A percentile compares a stretch with the other conserved stretches of the same genome.
Conservation (phyloP, 2,329 filamentous ascomycete species). For the Tolypocladium nubicola region DNA sequence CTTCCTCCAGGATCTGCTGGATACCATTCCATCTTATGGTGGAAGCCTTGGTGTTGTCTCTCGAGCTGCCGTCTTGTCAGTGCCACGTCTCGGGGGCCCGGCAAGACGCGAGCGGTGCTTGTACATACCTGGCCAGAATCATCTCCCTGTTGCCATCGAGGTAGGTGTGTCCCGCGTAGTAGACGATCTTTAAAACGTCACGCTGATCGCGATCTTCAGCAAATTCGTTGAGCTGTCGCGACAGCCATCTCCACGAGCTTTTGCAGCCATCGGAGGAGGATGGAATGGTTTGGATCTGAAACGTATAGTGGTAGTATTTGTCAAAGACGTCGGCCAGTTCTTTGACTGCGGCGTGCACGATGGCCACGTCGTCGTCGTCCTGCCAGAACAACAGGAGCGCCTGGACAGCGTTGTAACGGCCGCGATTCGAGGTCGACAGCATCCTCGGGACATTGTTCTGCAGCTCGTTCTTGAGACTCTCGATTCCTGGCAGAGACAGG, state of each 20-base stretch:
- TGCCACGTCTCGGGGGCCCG: not conserved
- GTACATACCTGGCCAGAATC: slow-evolving; percentile 43
- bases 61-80: slow-evolving; percentile 30
- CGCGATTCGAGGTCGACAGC: slow-evolving; percentile 37
- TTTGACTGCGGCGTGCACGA: slow-evolving; percentile 28
- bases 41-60: slow-evolving; percentile 30
- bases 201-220: slow-evolving; percentile 41
- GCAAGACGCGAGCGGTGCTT: not conserved
- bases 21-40: slow-evolving; percentile 46
- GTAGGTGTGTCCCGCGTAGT: slow-evolving; percentile 45
- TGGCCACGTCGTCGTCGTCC: slow-evolving; percentile 35
- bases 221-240: slow-evolving; percentile 39
- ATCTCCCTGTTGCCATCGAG: slow-evolving; percentile 45
- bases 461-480: slow-evolving; percentile 40
- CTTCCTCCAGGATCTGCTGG: slow-evolving; percentile 45
- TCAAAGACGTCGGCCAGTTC: slow-evolving; percentile 41
- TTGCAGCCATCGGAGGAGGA: slow-evolving; percentile 33
- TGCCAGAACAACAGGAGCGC: slow-evolving; percentile 47
- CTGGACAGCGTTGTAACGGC: slow-evolving; percentile 42
- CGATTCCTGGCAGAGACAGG: slow-evolving; percentile 36
- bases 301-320: slow-evolving; percentile 40
- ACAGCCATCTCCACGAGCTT: slow-evolving; percentile 44
- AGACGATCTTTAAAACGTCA: slow-evolving; percentile 48
- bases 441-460: slow-evolving; percentile 39
- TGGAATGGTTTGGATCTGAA: slow-evolving; percentile 39